Evolutionary conservation across 345 rosid species (phyloP), one percentile per base, ranked within the genome.

Genomic region (Viola odorata): DNA sequence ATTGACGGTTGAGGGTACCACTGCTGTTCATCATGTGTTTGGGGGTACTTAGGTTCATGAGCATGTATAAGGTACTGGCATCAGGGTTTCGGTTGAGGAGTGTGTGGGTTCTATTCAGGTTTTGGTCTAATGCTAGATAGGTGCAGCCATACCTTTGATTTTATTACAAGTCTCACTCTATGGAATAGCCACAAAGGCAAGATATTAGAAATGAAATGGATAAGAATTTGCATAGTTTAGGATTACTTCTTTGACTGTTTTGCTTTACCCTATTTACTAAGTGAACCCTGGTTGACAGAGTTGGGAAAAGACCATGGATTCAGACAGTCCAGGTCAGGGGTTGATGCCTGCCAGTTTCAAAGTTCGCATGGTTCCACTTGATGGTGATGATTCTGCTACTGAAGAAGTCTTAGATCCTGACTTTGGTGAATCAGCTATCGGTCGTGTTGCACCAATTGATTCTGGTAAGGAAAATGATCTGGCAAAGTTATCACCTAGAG

Each of bases 301-400:
- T 67, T 88, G 95, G 95, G 91, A 89, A 78, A 91, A 91, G 80
- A 91, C 95, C 41, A 88, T 86, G 78, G 96, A 91, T 73, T 88
- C 91, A 75, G 81, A 87, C 61, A 89, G 96, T 73, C 95, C 95
- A 44, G 92, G 95, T 74, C 92, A 92, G 68, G 95, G 96, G 12
- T 62, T 91, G 71, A 88, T 88, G 95, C 98, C 96, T 67, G 98
- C 95, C 41, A 91, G 91, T 79, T 91, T 88, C 61, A 88, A 91
- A 80, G 96, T 91, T 50, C 88, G 95, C 13, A 86, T 78, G 0
- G 76, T 84, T 73, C 90, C 87, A 14, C 79, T 83, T 40, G 90
- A 82, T 66, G 87, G 85, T 58, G 87, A 83, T 68, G 89, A 80
- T 67, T 77, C 78, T 48, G 80, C 77, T 48, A 79, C 79, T 15